Conservation (phyloP, 2,329 filamentous ascomycete species). For the Phyllosticta paracitricarpa region DNA sequence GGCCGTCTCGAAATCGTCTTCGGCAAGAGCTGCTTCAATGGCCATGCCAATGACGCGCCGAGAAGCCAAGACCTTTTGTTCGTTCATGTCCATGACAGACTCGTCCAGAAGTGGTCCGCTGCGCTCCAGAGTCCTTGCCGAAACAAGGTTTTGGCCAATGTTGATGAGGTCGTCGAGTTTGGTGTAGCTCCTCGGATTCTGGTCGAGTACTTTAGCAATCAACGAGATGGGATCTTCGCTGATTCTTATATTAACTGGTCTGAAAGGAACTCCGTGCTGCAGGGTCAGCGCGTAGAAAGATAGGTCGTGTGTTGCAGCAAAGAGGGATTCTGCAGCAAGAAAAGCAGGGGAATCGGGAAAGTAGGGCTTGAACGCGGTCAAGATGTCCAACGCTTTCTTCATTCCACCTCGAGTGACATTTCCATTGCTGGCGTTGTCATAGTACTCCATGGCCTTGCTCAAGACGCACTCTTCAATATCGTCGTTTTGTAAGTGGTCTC, state of each 20-base stretch:
- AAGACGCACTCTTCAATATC: slow-evolving; percentile 51
- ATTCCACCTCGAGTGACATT: slow-evolving; percentile 66
- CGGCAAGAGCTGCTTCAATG: slow-evolving; percentile 62
- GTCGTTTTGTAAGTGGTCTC: slow-evolving; percentile 40
- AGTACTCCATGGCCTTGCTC: slow-evolving; percentile 55
- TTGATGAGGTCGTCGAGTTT: slow-evolving; percentile 62
- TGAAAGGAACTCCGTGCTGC: slow-evolving; percentile 71
- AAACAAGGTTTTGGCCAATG: slow-evolving; percentile 58
- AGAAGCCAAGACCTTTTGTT: slow-evolving; percentile 39
- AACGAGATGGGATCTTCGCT: slow-evolving; percentile 66
- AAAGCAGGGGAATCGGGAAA: slow-evolving; percentile 45
- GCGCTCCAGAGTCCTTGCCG: slow-evolving; percentile 39
- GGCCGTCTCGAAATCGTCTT: slow-evolving; percentile 77
- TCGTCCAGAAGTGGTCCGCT: slow-evolving; percentile 16
- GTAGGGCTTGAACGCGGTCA: slow-evolving; percentile 53
- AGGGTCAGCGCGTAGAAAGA: slow-evolving; percentile 69
- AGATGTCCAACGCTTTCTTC: slow-evolving; percentile 67
- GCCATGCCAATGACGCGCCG: slow-evolving; percentile 70
- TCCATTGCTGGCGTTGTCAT: slow-evolving; percentile 74
- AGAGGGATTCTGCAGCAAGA: slow-evolving; percentile 51
- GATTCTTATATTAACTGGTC: slow-evolving; percentile 67
- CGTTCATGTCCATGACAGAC: slow-evolving; percentile 8
- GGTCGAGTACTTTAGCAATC: slow-evolving; percentile 62
- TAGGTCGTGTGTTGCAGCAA: slow-evolving; percentile 64
- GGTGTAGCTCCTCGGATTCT: slow-evolving; percentile 65